Base-by-base conservation (phyloP, 331 rosid species). In the Saraca asoca region DNA sequence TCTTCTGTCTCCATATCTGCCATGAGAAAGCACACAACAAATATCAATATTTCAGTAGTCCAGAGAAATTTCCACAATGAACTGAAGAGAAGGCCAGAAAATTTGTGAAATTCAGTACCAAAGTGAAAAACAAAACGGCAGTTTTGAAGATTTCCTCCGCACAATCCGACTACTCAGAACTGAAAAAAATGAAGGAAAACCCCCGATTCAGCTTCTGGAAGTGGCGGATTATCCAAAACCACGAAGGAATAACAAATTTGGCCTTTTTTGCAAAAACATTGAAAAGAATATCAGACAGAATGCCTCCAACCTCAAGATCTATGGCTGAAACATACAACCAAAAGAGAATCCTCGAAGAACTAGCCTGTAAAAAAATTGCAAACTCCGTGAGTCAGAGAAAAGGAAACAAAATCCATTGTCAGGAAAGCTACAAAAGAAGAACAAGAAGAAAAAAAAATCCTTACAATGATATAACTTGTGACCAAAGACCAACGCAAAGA, bases 1-100 rank as follows among this genome's bases (percentile, higher is more conserved):
- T 80, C 87, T 37, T 82, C 90, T 11, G 81, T 82, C 62, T 86
- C 91, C 96, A 89, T 86, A 35, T 62, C 89, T 83, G 55, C 51
- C 31, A 46, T 41, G 51, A 53, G 16, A 66, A 54, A 55, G 2
- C 7, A 12, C 17, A 56, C 12, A 14, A 14, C 50, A 52, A 72
- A 37, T 15, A 52, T 35, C 13, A 37, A 11, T 44, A 34, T 62
- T 57, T 69, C 38, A 43, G 7, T 9, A n/a, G n/a, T 12, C 24
- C 15, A 6, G 39, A 11, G 24, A 7, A 42, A n/a, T 62, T 35
- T 62, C 9, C 5, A 45, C 53, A 15, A 35, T 46, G 51, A 61
- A 64, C 70, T 35, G 43, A 44, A 5, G 9, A 55, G n/a, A 43
- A 20, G 45, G 19, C 29, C 14, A 43, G 45, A 16, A 46, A 20